Percentiles rank a stretch among this genome's conserved stretches.
These are phyloP conservation scores for Pichia ethanolica DNA, from an alignment of 805 yeast genomes.

Conservation along the genomic window DNA sequence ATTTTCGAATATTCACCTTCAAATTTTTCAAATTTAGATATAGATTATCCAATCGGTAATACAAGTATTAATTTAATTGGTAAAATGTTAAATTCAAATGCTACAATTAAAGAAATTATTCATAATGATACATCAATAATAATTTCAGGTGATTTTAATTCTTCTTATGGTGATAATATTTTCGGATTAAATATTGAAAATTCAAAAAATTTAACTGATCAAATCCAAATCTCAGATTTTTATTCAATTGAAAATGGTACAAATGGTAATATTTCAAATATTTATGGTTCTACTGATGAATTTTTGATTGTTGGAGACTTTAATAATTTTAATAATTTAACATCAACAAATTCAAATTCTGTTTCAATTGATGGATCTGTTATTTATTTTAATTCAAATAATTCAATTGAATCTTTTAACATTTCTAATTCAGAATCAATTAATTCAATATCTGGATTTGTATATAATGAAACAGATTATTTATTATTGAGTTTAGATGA, in stretches of 20 bases:
- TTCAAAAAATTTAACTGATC: constrained; percentile 14
- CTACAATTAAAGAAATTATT: constrained; percentile 33
- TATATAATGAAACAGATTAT: constrained; percentile 34
- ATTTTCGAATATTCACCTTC: constrained; percentile 72
- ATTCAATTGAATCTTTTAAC: constrained; percentile 34
- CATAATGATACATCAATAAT: constrained; percentile 29
- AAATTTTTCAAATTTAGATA: constrained; percentile 40
- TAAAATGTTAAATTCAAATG: constrained; percentile 30
- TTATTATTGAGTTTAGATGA: constrained; percentile 31
- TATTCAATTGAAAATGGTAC: constrained; percentile 30
- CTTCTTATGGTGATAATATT: constrained; percentile 32
- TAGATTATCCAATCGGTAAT: constrained; percentile 34
- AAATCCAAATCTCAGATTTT: constrained; percentile 5
- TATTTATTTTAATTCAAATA: constrained; percentile 24
- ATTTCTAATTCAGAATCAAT: constrained; percentile 17
- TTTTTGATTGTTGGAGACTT: constrained; percentile 39
- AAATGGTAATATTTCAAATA: constrained; percentile 18
- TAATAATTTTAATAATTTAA: constrained; percentile 22
- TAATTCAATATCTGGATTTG: constrained; percentile 17
- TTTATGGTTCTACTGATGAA: constrained; percentile 23
- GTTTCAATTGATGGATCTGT: constrained; percentile 19
- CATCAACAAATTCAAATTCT: constrained; percentile 23
- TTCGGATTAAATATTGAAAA: constrained; percentile 25
- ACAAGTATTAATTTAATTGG: constrained; percentile 39
- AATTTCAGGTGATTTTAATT: constrained; percentile 44